Conservation (phyloP, 179 eudicot species). For the Amaranthus tricolor region DNA sequence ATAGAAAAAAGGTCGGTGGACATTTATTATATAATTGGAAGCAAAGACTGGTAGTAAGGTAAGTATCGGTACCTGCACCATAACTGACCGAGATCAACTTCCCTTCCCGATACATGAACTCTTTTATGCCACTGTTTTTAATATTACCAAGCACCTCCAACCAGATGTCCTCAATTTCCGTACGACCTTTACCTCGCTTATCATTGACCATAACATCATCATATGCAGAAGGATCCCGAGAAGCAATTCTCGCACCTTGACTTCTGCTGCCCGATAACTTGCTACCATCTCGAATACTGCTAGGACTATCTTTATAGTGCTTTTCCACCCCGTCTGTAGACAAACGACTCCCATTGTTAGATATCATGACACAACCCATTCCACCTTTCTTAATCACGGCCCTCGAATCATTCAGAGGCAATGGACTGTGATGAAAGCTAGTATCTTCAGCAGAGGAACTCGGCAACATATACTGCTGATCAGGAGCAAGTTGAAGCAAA, state of each 20-base stretch:
- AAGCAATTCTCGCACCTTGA: constrained; percentile 28
- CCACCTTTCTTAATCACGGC: constrained; percentile 40
- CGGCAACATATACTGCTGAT: constrained; percentile 72
- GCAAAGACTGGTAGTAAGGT: background rate
- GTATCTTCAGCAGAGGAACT: constrained; percentile 67
- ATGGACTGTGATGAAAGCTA: constrained; percentile 64
- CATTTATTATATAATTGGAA: no score
- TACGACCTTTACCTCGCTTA: constrained; percentile 32
- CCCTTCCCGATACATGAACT: constrained; percentile 85
- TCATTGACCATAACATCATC: constrained; percentile 28
- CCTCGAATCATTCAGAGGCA: constrained; percentile 34
- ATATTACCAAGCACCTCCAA: constrained; percentile 72
- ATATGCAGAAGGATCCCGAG: constrained; percentile 34
- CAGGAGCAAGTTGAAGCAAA: constrained; percentile 94
- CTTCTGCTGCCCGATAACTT: constrained; percentile 36
- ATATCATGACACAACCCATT: constrained; percentile 37
- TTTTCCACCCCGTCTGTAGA: constrained; percentile 29
- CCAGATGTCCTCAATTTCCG: constrained; percentile 79
- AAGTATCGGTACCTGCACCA: constrained; percentile 65
- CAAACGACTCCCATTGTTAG: constrained; percentile 40
- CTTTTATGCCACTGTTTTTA: constrained; percentile 54
- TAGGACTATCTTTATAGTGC: constrained; percentile 39
- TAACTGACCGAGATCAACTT: constrained; percentile 65
- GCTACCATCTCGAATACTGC: constrained; percentile 32
- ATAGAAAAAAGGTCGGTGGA: no score